Conservation (phyloP, 768 basidiomycete species). For the Xerocomellus chrysenteron region DNA sequence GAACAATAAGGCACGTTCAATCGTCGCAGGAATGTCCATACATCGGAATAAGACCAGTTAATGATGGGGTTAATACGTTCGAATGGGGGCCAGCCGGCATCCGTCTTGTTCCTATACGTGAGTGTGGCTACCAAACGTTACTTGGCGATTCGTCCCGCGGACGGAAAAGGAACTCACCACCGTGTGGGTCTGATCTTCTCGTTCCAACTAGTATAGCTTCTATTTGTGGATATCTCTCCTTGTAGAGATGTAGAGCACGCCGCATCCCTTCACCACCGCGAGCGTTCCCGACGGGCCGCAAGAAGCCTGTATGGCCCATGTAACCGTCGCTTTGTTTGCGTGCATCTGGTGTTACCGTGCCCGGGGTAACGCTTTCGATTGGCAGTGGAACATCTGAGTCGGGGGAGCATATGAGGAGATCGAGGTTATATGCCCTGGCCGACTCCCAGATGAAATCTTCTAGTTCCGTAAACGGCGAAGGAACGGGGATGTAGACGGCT, state of each 20-base stretch:
- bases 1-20: slow-evolving; percentile 82
- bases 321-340: slow-evolving; percentile 8
- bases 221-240: slow-evolving; percentile 61
- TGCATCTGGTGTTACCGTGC: slow-evolving; percentile 27
- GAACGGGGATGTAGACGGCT: slow-evolving; percentile 85
- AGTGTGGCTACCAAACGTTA: slow-evolving; percentile 55
- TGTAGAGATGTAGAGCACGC: slow-evolving; percentile 71
- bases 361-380: slow-evolving; percentile 47
- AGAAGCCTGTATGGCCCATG: slow-evolving; percentile 15
- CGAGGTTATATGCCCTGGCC: slow-evolving; percentile 64
- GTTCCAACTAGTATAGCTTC: slow-evolving; percentile 89
- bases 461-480: slow-evolving; percentile 81
- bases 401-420: slow-evolving; percentile 50
- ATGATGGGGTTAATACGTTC: slow-evolving; percentile 95
- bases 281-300: slow-evolving; percentile 47
- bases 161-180: slow-evolving; percentile 58
- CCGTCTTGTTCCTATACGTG: slow-evolving; percentile 74
- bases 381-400: slow-evolving; percentile 42
- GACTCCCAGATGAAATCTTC: slow-evolving; percentile 79
- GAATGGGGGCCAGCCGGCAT: slow-evolving; percentile 85
- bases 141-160: not conserved
- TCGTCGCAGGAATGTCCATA: slow-evolving; percentile 83
- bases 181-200: slow-evolving; percentile 87
- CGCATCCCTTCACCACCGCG: slow-evolving; percentile 76
- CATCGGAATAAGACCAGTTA: slow-evolving; percentile 87